phyloP scores from a whole-genome alignment of 441 rosid genomes.

The Arabidopsis hybrid region DNA sequence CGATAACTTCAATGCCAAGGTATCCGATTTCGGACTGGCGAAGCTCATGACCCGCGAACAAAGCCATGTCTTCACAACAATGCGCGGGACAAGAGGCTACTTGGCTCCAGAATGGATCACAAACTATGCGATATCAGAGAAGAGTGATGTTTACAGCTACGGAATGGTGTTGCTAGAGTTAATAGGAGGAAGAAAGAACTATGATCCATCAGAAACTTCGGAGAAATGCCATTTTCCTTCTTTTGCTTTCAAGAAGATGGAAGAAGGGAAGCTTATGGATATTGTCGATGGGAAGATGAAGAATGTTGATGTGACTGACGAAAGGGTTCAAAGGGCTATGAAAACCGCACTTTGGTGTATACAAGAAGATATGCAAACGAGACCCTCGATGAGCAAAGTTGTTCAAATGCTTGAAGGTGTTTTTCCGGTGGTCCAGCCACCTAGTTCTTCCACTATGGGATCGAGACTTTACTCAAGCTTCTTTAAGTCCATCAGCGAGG shows the following conservation, averaged over 20 bases:
- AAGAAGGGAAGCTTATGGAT: constrained; percentile 76
- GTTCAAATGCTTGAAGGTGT: constrained; percentile 99
- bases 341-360: constrained; percentile 95
- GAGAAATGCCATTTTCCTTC: constrained; percentile 92
- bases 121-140: constrained; percentile 92
- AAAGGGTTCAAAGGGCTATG: constrained; percentile 58
- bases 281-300: constrained; percentile 68
- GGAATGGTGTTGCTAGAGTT: constrained; percentile 94
- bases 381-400: constrained; percentile 91
- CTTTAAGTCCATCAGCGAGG: constrained; percentile 64
- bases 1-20: constrained; percentile 76
- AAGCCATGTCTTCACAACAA: constrained; percentile 88
- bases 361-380: constrained; percentile 82
- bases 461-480: constrained; percentile 60
- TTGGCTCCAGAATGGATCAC: constrained; percentile 98
- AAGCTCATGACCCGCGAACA: constrained; percentile 95
- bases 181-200: constrained; percentile 92
- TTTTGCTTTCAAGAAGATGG: constrained; percentile 90
- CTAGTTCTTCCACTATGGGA: constrained; percentile 70
- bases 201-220: constrained; percentile 57
- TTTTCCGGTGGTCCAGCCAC: constrained; percentile 67
- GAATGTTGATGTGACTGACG: constrained; percentile 53
- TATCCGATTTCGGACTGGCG: constrained; percentile 95
- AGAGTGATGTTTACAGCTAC: constrained; percentile 92
- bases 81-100: constrained; percentile 95